Base-by-base conservation (phyloP, 495 filamentous ascomycete species). In the Terfezia claveryi region DNA sequence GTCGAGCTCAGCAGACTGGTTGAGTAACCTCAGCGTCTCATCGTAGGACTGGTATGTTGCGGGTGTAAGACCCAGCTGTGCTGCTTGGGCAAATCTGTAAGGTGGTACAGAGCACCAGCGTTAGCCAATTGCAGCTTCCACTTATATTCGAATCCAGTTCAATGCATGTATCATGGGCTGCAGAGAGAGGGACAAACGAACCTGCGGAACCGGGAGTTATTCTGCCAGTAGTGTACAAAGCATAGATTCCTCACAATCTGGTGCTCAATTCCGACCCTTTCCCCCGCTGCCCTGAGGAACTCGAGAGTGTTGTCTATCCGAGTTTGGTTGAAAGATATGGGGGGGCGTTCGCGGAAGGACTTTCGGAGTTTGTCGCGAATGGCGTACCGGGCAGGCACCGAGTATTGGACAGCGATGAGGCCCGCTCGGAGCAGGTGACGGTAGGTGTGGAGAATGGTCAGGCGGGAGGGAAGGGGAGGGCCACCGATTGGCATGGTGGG, bases 321-420 rank as follows among this genome's bases (percentile, higher is more conserved):
- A 27, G 71, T 66, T 44, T 68, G 61, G 59, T 85, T 71, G 59
- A 82, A 84, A 10, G 74, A 68, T 51, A 69, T 67, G 4, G 63
- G 57, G 6, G 66, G 57, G 44, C 70, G 68, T 36, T 73, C 73
- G 41, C 86, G 83, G 67, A 94, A 98, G 10, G 80, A 77, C 0
- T 60, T 66, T 50, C 85, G 80, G 38, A 98, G 62, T 56, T 74
- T 75, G 50, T 79, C 71, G 38, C 75, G 74, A 23, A 85, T 64
- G 1, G 76, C 73, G 69, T 76, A 80, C 54, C 85, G 82, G 23
- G 80, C 72, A 1, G 92, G 91, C 50, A 76, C 76, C 0, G 88
- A 78, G 70, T 83, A 91, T 55, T 85, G 81, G 36, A 94, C 74
- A 2, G 84, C 87, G 46, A 78, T 81, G 12, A 96, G 74, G 12